phyloP scores from a whole-genome alignment of 345 rosid genomes.

The Citrus mangshanensis region DNA sequence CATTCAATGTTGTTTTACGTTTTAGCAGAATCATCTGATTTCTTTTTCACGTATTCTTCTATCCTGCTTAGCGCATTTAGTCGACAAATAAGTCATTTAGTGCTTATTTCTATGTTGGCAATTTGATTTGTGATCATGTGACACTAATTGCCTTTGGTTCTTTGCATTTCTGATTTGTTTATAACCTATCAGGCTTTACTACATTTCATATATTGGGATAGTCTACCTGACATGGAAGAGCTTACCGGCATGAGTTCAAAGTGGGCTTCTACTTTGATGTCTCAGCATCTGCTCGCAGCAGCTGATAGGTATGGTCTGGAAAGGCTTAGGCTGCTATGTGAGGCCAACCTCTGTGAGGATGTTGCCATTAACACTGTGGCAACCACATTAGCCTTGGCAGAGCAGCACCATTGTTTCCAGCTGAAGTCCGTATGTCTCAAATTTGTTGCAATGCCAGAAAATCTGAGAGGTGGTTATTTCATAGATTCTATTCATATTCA shows the following conservation, averaged over 20 bases:
- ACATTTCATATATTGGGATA: constrained; percentile 61
- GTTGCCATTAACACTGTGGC: constrained; percentile 65
- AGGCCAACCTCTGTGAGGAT: constrained; percentile 51
- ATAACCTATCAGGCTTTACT: constrained; percentile 47
- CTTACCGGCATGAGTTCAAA: constrained; percentile 53
- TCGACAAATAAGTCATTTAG: not conserved
- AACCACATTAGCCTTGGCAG: constrained; percentile 66
- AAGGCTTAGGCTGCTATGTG: constrained; percentile 50
- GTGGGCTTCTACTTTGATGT: constrained; percentile 65
- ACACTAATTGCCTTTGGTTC: not conserved
- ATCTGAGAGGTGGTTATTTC: constrained; percentile 38
- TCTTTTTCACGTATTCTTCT: not conserved
- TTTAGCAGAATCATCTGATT: not conserved
- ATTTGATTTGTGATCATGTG: not conserved
- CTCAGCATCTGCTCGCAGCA: constrained; percentile 67
- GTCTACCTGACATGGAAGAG: constrained; percentile 59
- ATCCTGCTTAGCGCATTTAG: not conserved
- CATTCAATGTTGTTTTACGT: not conserved
- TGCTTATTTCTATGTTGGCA: not conserved
- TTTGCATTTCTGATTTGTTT: constrained; percentile 1
- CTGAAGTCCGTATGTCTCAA: constrained; percentile 62
- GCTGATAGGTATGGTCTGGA: constrained; percentile 70
- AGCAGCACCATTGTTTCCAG: constrained; percentile 66
- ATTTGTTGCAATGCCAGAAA: constrained; percentile 56
- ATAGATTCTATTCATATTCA: not conserved